Base-by-base conservation (phyloP, 2,329 filamentous ascomycete genomes). In the Pseudopyrenochaeta lycopersici region DNA sequence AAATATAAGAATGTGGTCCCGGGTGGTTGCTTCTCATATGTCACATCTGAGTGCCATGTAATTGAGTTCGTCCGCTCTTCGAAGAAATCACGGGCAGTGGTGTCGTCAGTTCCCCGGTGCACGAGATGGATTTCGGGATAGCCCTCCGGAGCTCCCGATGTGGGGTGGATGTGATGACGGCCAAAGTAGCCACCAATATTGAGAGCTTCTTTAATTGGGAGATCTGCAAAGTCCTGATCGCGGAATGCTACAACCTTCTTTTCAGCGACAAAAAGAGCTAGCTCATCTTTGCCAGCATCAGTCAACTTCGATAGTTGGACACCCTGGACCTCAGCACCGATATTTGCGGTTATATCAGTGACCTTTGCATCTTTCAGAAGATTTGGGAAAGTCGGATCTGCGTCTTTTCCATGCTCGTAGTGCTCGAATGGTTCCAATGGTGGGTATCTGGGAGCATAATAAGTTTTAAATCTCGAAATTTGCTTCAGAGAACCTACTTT, bases 1-100 rank as follows among this genome's bases (percentile, higher is more conserved):
- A 92, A 82, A 71, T 96, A 96, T 31, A 97, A 77, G 77, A 97
- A 96, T 0, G 93, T 96, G 0, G 92, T 97, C 27, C 92, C 91
- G 0, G 93, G 92, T 1, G 93, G 92, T 77, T 97, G 92, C 62
- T 85, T 80, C 79, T 97, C 93, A 71, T 96, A 97, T 0, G 90
- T 90, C 1, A 96, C 88, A 63, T 97, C 92, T 0, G 88, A 90
- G 78, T 97, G 92, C 92, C 92, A 97, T 7, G 91, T 91, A 1
- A 96, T 87, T 1, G 88, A 90, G 76, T 88, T 94, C 3, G 90
- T 93, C 18, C 90, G 84, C 41, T 85, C 85, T 49, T 83, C 78
- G 62, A 92, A 88, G 75, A 89, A 90, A 43, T 84, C 80, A 17
- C 84, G 77, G 17, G 81, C 83, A 2, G 81, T 83, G 6, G 82